These are phyloP conservation scores for Abortiporus biennis DNA, from an alignment of 1,284 basidiomycete species.

Conservation along the genomic window DNA sequence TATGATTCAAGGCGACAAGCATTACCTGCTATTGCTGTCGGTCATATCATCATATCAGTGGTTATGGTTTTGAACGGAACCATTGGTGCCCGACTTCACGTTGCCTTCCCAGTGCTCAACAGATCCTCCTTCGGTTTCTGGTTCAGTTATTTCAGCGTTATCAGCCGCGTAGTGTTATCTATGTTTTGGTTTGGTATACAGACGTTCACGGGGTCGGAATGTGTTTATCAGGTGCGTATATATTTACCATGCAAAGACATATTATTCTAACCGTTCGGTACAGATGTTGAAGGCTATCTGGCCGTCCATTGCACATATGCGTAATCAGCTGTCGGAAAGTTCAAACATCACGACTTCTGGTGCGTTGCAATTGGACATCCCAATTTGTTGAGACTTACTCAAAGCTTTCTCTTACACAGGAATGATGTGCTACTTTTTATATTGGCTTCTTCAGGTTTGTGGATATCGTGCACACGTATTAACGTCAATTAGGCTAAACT, in stretches of 20 bases:
- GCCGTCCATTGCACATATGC: conserved; percentile 59
- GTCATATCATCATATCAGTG: conserved; percentile 50
- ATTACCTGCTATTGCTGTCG: conserved; percentile 56
- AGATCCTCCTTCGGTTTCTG: conserved; percentile 78
- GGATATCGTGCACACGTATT: no score
- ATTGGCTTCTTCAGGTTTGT: conserved; percentile 54
- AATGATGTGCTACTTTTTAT: conserved; percentile 75
- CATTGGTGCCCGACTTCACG: conserved; percentile 63
- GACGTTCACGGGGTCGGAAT: conserved; percentile 60
- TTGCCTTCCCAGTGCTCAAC: conserved; percentile 68
- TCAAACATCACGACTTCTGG: conserved; percentile 63
- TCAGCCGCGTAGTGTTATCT: conserved; percentile 68
- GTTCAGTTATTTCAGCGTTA: conserved; percentile 71
- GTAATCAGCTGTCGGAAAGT: conserved; percentile 53
- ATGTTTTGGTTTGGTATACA: conserved; percentile 71
- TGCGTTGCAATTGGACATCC: conserved; percentile 16
- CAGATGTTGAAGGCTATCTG: conserved; percentile 76
- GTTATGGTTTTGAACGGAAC: conserved; percentile 65
- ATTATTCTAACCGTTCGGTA: not conserved
- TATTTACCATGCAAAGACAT: not conserved
- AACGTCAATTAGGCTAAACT: not conserved
- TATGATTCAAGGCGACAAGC: conserved; percentile 52
- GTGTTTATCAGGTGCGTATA: conserved; percentile 47
- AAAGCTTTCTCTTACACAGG: conserved; percentile 22
- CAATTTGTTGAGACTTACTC: conserved; percentile 1